These are phyloP conservation scores for Kazachstania kunashirensis DNA, from an alignment of 805 yeast species.

Conservation along the genomic window DNA sequence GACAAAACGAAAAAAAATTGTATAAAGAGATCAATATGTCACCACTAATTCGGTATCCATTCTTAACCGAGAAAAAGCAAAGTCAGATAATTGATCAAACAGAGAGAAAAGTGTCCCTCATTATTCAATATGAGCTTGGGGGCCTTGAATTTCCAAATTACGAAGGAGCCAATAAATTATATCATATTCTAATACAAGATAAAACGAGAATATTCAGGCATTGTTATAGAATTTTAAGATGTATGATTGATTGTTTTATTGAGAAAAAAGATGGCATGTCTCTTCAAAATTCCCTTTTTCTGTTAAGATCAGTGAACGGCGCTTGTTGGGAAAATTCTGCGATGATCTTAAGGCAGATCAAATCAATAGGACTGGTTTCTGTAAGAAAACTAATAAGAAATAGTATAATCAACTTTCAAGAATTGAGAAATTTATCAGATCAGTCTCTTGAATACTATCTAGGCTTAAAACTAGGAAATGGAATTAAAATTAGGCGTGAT, in stretches of 20 bases:
- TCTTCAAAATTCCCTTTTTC: slow-evolving; percentile 30
- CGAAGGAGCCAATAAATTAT: slow-evolving; percentile 33
- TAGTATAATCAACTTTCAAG: slow-evolving; percentile 28
- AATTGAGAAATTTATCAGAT: slow-evolving; percentile 24
- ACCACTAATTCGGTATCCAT: slow-evolving; percentile 32
- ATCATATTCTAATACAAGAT: slow-evolving; percentile 36
- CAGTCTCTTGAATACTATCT: slow-evolving; percentile 34
- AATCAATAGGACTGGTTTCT: slow-evolving; percentile 36
- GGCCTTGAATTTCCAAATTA: slow-evolving; percentile 39
- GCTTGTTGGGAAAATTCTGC: slow-evolving; percentile 44
- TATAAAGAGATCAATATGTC: slow-evolving; percentile 36
- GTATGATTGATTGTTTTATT: slow-evolving; percentile 36
- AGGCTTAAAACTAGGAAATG: slow-evolving; percentile 35
- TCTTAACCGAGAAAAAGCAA: slow-evolving; percentile 24
- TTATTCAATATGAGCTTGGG: slow-evolving; percentile 43
- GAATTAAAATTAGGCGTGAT: slow-evolving; percentile 31
- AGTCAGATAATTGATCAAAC: slow-evolving; percentile 17
- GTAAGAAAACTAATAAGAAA: slow-evolving; percentile 33
- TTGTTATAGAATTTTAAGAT: slow-evolving; percentile 34
- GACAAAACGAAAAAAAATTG: slow-evolving; percentile 37
- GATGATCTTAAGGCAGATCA: slow-evolving; percentile 38
- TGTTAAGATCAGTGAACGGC: slow-evolving; percentile 35
- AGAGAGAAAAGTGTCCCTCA: slow-evolving; percentile 33
- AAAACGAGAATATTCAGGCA: slow-evolving; percentile 36
- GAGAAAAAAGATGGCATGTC: slow-evolving; percentile 37